A percentile compares a stretch with the other conserved stretches of the same genome.
Evolutionary conservation across 225 moss, liverwort and hornwort species (phyloP).

Genomic region (Bryoerythrophyllum caledonicum): DNA sequence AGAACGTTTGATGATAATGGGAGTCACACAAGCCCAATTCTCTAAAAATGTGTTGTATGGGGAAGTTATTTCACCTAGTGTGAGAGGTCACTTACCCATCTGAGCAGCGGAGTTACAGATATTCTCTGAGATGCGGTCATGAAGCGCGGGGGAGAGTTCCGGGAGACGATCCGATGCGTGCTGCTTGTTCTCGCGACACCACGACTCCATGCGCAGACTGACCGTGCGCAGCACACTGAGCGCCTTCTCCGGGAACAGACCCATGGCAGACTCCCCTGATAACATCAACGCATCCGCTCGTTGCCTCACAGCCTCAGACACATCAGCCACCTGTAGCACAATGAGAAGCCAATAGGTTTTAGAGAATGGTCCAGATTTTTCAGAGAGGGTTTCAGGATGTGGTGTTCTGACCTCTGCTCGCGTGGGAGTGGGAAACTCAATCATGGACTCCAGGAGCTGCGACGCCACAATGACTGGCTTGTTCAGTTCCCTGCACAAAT

Average conservation of each 20-base stretch:
- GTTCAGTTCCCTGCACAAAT: conserved; percentile 74
- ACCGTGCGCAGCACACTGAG: conserved; percentile 90
- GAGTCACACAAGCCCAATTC: too few species aligned
- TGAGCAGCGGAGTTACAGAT: conserved; percentile 86
- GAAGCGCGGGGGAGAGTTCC: conserved; percentile 65
- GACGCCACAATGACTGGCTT: conserved; percentile 99
- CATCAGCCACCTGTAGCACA: conserved; percentile 82
- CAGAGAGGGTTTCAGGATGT: neutral
- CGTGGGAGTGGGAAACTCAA: conserved; percentile 96
- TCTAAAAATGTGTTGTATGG: too few species aligned
- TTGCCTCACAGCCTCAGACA: conserved; percentile 95
- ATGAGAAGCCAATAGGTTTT: neutral
- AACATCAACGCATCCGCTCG: conserved; percentile 97
- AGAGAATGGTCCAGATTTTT: too few species aligned
- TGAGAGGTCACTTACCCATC: conserved; percentile 65
- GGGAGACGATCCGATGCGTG: conserved; percentile 71
- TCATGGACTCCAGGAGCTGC: conserved; percentile 97
- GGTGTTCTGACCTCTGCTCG: conserved; percentile 80
- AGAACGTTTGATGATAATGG: too few species aligned
- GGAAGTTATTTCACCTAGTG: too few species aligned
- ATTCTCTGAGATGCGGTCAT: conserved; percentile 90
- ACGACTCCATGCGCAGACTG: conserved; percentile 84
- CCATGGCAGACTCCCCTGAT: conserved; percentile 99
- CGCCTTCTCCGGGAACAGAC: conserved; percentile 90
- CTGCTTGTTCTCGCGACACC: conserved; percentile 92